phyloP scores from a whole-genome alignment of 345 rosid species.

The Gossypium sturtianum region DNA sequence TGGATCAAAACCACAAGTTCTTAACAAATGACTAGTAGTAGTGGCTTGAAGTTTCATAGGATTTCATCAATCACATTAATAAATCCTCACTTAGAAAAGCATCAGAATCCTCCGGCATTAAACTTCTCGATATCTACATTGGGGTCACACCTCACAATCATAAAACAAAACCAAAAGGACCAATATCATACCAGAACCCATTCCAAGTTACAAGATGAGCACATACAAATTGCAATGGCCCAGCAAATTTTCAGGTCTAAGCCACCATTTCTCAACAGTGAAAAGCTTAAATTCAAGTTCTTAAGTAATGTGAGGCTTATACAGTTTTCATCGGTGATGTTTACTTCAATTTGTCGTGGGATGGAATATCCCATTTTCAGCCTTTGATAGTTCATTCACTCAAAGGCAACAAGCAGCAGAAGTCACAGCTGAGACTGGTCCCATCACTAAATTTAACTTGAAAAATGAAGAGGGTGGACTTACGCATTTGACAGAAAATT shows the following conservation, averaged over 20 bases:
- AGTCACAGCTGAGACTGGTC: background rate
- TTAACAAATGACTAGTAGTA: background rate
- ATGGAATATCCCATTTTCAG: background rate
- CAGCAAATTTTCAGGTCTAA: conserved; percentile 4
- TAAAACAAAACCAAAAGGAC: background rate
- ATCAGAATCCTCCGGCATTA: background rate
- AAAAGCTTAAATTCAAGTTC: conserved; percentile 3
- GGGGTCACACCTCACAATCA: background rate
- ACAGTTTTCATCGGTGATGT: background rate
- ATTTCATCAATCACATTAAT: background rate
- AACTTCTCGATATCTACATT: background rate
- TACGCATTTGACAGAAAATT: background rate
- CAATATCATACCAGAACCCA: too few species aligned
- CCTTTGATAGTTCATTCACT: background rate
- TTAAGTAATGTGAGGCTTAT: background rate
- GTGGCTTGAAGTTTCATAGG: background rate
- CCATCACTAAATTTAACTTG: background rate
- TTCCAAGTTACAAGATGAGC: background rate
- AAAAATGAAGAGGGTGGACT: background rate
- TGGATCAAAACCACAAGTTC: background rate
- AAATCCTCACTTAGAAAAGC: background rate
- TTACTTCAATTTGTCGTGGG: background rate
- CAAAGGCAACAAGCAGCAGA: conserved; percentile 1
- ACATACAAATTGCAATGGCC: background rate
- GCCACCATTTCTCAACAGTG: background rate